Evolutionary conservation across 306 rosid species (phyloP).

Genomic region (Fragaria ananassa): DNA sequence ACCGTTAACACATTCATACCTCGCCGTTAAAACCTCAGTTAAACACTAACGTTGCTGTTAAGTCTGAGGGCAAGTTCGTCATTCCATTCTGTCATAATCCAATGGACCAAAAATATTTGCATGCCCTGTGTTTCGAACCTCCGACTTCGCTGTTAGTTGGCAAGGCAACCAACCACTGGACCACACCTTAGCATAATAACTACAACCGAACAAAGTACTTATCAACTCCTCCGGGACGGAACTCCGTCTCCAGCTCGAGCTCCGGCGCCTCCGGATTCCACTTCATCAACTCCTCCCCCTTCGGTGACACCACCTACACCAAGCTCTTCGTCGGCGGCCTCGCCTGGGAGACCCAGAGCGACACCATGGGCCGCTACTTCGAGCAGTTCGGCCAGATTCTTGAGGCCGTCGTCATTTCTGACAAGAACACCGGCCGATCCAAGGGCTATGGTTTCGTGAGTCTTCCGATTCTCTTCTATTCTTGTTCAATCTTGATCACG

Average conservation of each 20-base stretch:
- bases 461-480: conserved; percentile 18
- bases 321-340: conserved; percentile 95
- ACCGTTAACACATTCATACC: too few relatives aligned
- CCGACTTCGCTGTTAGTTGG: too few relatives aligned
- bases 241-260: conserved; percentile 48
- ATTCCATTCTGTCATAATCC: too few relatives aligned
- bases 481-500: conserved; percentile 22
- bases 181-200: too few relatives aligned
- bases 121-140: too few relatives aligned
- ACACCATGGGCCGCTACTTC: conserved; percentile 81
- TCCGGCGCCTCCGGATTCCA: conserved; percentile 54
- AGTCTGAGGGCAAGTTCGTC: too few relatives aligned
- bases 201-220: too few relatives aligned
- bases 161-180: too few relatives aligned
- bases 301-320: conserved; percentile 91
- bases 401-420: conserved; percentile 90
- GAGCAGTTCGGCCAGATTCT: conserved; percentile 85
- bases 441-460: conserved; percentile 99
- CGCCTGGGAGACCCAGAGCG: conserved; percentile 98
- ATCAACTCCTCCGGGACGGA: conserved; percentile 48
- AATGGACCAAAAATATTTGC: too few relatives aligned
- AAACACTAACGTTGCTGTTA: too few relatives aligned
- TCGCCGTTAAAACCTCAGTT: too few relatives aligned
- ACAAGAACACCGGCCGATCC: conserved; percentile 92
- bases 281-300: conserved; percentile 68